A percentile compares a stretch with the other conserved stretches of the same genome.
These are phyloP conservation scores for Globomyces pollinis-pini DNA, from an alignment of 192 early-diverging fungal genomes.

Conservation along the genomic window DNA sequence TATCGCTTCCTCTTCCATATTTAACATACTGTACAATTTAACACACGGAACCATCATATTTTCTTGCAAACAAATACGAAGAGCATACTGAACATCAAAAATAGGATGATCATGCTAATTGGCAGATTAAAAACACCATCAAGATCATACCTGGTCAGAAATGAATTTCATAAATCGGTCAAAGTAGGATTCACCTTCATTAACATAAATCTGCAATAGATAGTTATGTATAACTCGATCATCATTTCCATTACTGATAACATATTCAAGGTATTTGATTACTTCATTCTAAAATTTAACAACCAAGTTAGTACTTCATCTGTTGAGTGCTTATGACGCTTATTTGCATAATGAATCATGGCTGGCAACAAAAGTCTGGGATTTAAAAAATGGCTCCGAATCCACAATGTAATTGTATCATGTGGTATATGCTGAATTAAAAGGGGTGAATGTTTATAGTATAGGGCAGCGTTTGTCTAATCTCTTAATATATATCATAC, in stretches of 20 bases:
- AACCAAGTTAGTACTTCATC: no score
- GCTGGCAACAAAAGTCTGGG: conserved; percentile 82
- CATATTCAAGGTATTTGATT: conserved; percentile 79
- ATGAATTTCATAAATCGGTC: conserved; percentile 9
- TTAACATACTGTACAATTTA: conserved; percentile 79
- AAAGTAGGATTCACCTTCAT: conserved; percentile 42
- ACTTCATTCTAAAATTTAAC: no score
- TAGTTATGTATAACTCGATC: conserved; percentile 93
- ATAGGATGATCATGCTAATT: conserved; percentile 65
- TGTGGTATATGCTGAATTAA: conserved; percentile 80
- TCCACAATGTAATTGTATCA: conserved; percentile 81
- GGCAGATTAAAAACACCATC: conserved; percentile 15
- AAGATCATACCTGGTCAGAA: conserved; percentile 16
- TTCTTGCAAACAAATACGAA: conserved; percentile 80
- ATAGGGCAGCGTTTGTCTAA: conserved; percentile 64
- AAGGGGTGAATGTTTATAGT: conserved; percentile 80
- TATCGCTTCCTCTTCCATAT: conserved; percentile 87
- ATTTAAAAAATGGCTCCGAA: conserved; percentile 73
- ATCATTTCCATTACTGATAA: conserved; percentile 66
- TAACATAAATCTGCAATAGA: conserved; percentile 70
- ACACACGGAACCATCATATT: conserved; percentile 80
- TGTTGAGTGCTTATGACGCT: conserved; percentile 16
- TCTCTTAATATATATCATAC: neutral
- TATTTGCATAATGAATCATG: conserved; percentile 71
- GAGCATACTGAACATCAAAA: conserved; percentile 86